Evolutionary conservation across 805 yeast species (phyloP), one percentile per base, ranked within the genome.

Genomic region (Cyberlindnera bimundalis): DNA sequence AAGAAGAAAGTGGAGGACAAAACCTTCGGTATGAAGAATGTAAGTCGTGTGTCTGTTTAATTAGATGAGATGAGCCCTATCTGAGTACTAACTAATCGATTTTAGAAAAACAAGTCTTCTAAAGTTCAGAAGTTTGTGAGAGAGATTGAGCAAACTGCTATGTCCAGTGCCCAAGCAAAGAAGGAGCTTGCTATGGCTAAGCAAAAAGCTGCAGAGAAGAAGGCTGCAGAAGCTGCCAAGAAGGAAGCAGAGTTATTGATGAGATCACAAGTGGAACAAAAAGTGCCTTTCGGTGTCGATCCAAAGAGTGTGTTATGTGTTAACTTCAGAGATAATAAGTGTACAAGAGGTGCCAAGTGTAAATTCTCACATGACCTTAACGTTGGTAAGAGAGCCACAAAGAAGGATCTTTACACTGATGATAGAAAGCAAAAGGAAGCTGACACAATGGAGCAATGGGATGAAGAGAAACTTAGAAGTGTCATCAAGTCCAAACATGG

Each of bases 381-480:
- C 46, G 76, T 87, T 19, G 98, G 90, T 27, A 79, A 96, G 63
- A 90, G 84, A 64, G 86, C 84, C 25, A 86, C 76, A 36, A 93
- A 93, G 80, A 89, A 74, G 65, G 97, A 93, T 67, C 73, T 91
- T 56, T 93, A 93, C 67, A 80, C 93, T 10, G 99, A 93, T 67
- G 88, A 81, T 28, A 79, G 96, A 62, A 52, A 53, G 29, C 67
- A 67, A 48, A 82, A 84, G 60, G 83, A 80, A 51, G 71, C 71
- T 16, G 98, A 93, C 64, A 86, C 93, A 5, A 89, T 91, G 96
- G 97, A 89, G 55, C 74, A 73, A 33, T 91, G 98, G 98, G 98
- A 93, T 66, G 97, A 91, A 66, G 97, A 82, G 56, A 93, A 90
- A 69, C 78, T 93, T 61, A 77, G 95, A 60, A 73, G 73, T 26